Evolutionary conservation across 192 early-diverging fungal genomes (phyloP), one percentile per base, ranked within the genome.

Genomic region (Gryganskiella cystojenkinii): DNA sequence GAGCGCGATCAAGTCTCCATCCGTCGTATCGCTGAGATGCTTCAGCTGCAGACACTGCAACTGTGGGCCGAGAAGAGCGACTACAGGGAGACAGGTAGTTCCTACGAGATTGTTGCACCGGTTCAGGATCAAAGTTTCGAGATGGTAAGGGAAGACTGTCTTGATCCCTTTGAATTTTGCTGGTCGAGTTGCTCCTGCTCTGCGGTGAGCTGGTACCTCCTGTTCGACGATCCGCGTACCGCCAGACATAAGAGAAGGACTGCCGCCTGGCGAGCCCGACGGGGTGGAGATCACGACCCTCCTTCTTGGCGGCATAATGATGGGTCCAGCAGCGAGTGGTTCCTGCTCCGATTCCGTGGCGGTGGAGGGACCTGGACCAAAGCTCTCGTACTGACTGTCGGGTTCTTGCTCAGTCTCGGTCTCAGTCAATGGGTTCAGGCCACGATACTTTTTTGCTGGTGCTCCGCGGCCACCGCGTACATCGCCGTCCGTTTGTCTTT

Each of bases 161-260:
- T 52, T 53, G 47, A 46, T 65, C 25, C 71, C 71, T 20, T 73
- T 73, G 71, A 73, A 73, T 34, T 73, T 73, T 3, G 56, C 62
- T 24, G 71, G 62, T 2, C 71, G 61, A 2, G 71, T 60, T 30
- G 71, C 64, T 1, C 71, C 71, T 13, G 62, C 55, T 7, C 17
- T 47, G 17, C 71, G 62, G 56, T 65, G 71, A 4, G 50, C 30
- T 0, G 71, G 62, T 3, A 65, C 64, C 4, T 22, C 13, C n/a
- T n/a, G 7, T 8, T 25, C 19, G 11, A 20, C 40, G 35, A 57
- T 19, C 13, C 25, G 30, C 11, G 42, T 7, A 15, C 14, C 40
- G 35, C 27, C 3, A 1, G 4, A 22, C 20, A 1, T 42, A 24
- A 0, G 30, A 47, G 11, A 27, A 10, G 33, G 37, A 34, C 54